Evolutionary conservation across 371 early-diverging fungal species (phyloP), one percentile per base, ranked within the genome.

Genomic region (Capniomyces stellatus): DNA sequence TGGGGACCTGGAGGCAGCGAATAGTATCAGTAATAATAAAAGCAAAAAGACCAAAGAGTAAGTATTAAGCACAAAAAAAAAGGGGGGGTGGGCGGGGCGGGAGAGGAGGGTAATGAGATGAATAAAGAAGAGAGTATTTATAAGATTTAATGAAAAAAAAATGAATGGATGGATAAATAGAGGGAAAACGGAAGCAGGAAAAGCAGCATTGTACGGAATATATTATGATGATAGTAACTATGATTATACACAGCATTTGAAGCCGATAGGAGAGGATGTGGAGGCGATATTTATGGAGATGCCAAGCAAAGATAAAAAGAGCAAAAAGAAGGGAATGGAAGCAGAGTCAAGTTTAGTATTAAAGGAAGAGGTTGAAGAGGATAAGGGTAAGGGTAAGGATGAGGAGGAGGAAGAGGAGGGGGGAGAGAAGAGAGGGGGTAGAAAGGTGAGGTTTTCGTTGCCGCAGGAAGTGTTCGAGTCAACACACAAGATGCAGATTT

Each of bases 211-310:
- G 48, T 77, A 85, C 58, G 95, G 97, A 58, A 75, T 93, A 54
- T 84, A 77, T 58, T 87, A 81, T 65, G 83, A 85, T 53, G 92
- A 94, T 64, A 71, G 75, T 29, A 73, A 85, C 23, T 96, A 94
- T 64, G 89, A 96, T 66, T 96, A 96, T 67, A 72, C 80, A 53
- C 81, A 92, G 73, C 95, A 96, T 59, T 72, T 96, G 66, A 80
- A 78, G 47, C 70, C 76, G 18, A 88, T 93, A 13, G 94, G 94
- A n/a, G 68, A 19, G 6, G 44, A 62, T 29, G 61, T 70, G 23
- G 74, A 83, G 6, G 85, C 87, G 10, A 82, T 91, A 31, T 82
- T 84, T 54, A 59, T 95, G 57, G 78, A 78, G 53, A 83, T 87
- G 15, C 74, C 82, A 2, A n/a, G 44, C 0, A 55, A 46, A 13